Evolutionary conservation across 2,329 filamentous ascomycete species (phyloP), one percentile per base, ranked within the genome.

Genomic region (Penicillium sp.): DNA sequence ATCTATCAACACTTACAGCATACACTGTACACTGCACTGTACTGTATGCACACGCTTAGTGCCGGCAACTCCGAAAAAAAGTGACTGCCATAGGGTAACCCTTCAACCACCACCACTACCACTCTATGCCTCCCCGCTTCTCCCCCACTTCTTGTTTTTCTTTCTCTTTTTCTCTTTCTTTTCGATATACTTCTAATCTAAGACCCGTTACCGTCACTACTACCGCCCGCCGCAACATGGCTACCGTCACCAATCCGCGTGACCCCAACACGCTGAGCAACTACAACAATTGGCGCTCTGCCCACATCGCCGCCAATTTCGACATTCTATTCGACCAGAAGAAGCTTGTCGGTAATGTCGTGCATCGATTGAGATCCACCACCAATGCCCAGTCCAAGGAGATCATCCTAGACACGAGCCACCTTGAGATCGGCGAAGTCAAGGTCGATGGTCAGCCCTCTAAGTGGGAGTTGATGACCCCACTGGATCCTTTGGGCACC

Each of bases 261-360:
- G 93, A 97, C 76, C 92, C 92, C 49, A 95, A 92, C 73, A 97
- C 94, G 23, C 78, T 94, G 55, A 89, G 90, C 70, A 97, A 97
- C 79, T 97, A 97, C 76, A 87, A 90, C 73, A 87, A 88, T 52
- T 97, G 91, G 87, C 81, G 85, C 57, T 96, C 91, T 16, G 87
- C 83, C 71, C 92, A 97, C 77, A 94, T 91, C 18, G 87, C 85
- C 18, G 89, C 90, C 54, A 86, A 89, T 72, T 85, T 97, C 68
- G 85, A 86, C 63, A 87, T 97, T 65, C 87, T 96, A 67, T 99
- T 97, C 72, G 84, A 89, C 56, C 81, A 86, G 69, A 90, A 91
- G 79, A 82, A 84, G 51, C 82, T 97, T 59, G 83, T 83, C 56
- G 94, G 94, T 21, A 87, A 83, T 60, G 91, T 97, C 21, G 78